Evolutionary conservation across 495 filamentous ascomycete genomes (phyloP), one percentile per base, ranked within the genome.

Genomic region (Lophiostoma macrostomum): DNA sequence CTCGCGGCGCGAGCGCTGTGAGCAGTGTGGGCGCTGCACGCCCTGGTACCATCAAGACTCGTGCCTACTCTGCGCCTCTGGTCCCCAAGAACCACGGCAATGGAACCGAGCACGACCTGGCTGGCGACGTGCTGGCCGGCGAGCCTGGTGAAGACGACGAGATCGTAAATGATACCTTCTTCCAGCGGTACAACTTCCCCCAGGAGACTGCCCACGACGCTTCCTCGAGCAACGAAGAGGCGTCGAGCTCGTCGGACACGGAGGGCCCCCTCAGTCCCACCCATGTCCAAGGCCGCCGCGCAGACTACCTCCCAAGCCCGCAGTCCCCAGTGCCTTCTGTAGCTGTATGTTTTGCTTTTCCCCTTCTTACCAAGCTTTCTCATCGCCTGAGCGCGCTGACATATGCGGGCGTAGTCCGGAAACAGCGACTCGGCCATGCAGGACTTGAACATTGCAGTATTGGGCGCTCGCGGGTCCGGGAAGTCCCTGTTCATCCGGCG

Each of bases 401-500:
- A 12, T 43, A 37, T 58, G 47, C 29, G 40, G 5, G 3, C 38
- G 22, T 41, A 64, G 60, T 59, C 56, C 22, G 43, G 49, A 42
- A 56, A 41, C 22, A 58, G 37, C 50, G 59, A 65, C 20, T 44
- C 39, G 18, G 27, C 50, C 44, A 80, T 85, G 72, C 79, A 80
- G 53, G 72, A 84, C 64, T 81, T 95, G 64, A 91, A 88, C 63
- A 87, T 97, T 65, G 88, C 84, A 27, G 82, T 97, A 20, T 80
- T 96, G 61, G 93, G 93, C 45, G 79, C 80, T 59, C 75, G 80
- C 58, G 82, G 84, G 41, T 87, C 88, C 28, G 91, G 91, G 59
- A 96, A 97, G 72, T 89, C 88, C 40, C 86, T 87, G 19, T 95
- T 97, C 60, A 86, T 96, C 53, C 85, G 87, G 63, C 81, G 78